Evolutionary conservation across 108 stramenopile genomes (phyloP).

Genomic region (Schizochytrium sp.): DNA sequence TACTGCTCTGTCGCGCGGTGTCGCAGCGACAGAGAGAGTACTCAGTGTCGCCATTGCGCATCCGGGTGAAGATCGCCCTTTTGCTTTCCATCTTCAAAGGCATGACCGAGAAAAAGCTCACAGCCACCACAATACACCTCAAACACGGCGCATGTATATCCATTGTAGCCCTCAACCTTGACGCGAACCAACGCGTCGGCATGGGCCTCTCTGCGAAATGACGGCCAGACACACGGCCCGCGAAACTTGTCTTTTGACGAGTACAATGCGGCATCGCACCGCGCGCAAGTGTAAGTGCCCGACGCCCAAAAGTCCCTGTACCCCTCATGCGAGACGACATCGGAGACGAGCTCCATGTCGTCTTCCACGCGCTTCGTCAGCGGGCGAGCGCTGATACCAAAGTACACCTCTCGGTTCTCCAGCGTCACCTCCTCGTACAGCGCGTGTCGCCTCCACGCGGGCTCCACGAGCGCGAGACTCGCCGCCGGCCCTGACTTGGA

Average conservation of each 20-base stretch:
- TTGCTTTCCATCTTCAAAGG: constrained; percentile 22
- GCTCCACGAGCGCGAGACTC: neutral
- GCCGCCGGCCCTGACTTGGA: neutral
- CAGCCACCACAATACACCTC: constrained; percentile 25
- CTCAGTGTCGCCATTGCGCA: constrained; percentile 33
- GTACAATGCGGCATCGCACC: constrained; percentile 10
- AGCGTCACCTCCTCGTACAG: neutral
- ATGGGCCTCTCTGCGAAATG: neutral
- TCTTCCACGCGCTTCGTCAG: constrained; percentile 25
- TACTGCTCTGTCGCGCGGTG: neutral
- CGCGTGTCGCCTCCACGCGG: neutral
- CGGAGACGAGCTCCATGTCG: constrained; percentile 32
- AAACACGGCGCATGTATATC: constrained; percentile 13
- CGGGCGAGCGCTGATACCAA: constrained; percentile 4
- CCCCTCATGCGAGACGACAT: constrained; percentile 17
- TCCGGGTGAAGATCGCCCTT: constrained; percentile 31
- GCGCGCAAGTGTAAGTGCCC: constrained; percentile 21
- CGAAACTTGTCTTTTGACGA: constrained; percentile 14
- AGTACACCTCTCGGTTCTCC: neutral
- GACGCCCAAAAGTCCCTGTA: neutral
- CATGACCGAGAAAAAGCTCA: constrained; percentile 28
- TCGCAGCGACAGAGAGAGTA: neutral
- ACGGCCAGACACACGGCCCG: constrained; percentile 33
- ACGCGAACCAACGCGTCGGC: neutral
- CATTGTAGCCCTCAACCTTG: constrained; percentile 9